Evolutionary conservation across 306 rosid genomes (phyloP).

Genomic region (Ziziphus jujuba): DNA sequence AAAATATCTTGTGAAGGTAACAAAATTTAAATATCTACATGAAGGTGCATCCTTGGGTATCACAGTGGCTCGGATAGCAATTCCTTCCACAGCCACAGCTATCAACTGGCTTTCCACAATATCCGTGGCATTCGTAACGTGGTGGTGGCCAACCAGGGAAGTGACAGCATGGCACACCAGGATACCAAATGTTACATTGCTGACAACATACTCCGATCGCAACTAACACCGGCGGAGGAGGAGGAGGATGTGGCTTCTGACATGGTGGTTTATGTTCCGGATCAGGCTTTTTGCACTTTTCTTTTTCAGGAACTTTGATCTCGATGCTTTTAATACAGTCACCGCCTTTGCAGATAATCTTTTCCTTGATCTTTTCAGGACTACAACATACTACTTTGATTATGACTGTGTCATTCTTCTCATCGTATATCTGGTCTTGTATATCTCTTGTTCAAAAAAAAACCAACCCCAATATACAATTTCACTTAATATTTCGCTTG

Average conservation of each 20-base stretch:
- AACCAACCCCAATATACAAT: constrained; percentile 1
- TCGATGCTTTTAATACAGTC: constrained; percentile 59
- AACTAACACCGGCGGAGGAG: constrained; percentile 1
- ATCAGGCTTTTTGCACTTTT: constrained; percentile 36
- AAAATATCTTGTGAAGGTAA: neutral
- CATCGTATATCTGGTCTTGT: constrained; percentile 63
- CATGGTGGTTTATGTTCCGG: constrained; percentile 17
- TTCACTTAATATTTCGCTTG: constrained; percentile 2
- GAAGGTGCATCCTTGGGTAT: constrained; percentile 40
- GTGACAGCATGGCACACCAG: constrained; percentile 14
- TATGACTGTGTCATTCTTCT: constrained; percentile 51
- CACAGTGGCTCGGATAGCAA: constrained; percentile 31
- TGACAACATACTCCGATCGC: neutral
- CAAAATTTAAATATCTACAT: constrained; percentile 57
- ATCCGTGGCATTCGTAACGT: constrained; percentile 25
- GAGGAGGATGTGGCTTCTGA: neutral
- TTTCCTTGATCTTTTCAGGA: constrained; percentile 74
- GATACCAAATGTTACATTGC: constrained; percentile 17
- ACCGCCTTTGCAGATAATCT: constrained; percentile 60
- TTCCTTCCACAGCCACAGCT: constrained; percentile 42
- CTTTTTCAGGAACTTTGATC: constrained; percentile 45
- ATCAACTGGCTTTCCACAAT: constrained; percentile 33
- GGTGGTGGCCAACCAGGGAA: constrained; percentile 25
- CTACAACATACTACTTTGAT: constrained; percentile 76
- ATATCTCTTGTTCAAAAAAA: constrained; percentile 59